Percentiles rank a stretch among this genome's conserved stretches.
These are phyloP conservation scores for Cyamopsis tetragonoloba DNA, from an alignment of 306 rosid species.

Conservation along the genomic window DNA sequence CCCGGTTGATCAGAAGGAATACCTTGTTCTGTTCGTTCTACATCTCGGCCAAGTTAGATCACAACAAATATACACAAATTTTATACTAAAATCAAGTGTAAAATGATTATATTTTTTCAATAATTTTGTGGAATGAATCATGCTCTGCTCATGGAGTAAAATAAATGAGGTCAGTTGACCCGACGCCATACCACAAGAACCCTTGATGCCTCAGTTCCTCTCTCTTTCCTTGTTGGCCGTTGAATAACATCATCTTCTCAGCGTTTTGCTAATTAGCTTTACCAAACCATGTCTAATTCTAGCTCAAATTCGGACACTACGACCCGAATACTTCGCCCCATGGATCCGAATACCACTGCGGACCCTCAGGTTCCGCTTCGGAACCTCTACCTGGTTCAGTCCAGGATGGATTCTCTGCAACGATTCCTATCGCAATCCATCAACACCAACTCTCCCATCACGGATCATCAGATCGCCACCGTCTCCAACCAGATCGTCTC, in stretches of 20 bases:
- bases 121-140: too few species aligned
- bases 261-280: too few species aligned
- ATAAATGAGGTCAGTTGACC: too few species aligned
- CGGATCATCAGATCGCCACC: conserved; percentile 35
- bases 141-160: too few species aligned
- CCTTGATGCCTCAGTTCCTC: not conserved
- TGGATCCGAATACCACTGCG: not conserved
- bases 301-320: conserved; percentile 14
- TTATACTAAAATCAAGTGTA: too few species aligned
- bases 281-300: conserved; percentile 11
- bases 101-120: too few species aligned
- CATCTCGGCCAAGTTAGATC: too few species aligned
- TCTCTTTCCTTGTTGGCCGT: not conserved
- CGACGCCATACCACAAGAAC: not conserved
- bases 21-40: too few species aligned
- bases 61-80: too few species aligned
- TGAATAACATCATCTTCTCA: not conserved
- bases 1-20: too few species aligned
- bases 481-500: conserved; percentile 64
- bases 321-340: not conserved
- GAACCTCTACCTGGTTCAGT: conserved; percentile 53
- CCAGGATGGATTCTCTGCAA: conserved; percentile 53
- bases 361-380: conserved; percentile 45
- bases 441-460: conserved; percentile 31
- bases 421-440: conserved; percentile 52